Evolutionary conservation across 495 filamentous ascomycete genomes (phyloP), one percentile per base, ranked within the genome.

Genomic region (Daldinia caldariorum): DNA sequence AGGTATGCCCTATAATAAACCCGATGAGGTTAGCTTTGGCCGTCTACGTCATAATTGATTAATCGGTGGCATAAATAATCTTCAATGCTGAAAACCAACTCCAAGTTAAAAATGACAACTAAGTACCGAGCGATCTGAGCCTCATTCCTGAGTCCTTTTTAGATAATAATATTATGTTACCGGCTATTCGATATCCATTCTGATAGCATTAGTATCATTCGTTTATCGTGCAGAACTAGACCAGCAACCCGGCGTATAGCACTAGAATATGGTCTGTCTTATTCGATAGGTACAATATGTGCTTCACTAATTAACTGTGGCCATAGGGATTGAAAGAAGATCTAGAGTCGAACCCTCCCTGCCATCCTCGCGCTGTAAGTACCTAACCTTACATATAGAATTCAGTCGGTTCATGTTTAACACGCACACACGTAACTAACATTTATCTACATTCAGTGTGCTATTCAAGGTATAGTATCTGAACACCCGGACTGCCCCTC

Each of bases 341-440:
- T 77, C 78, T 97, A 26, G 84, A 84, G 56, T 83, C 83, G 57
- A 86, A 94, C 71, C 92, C 92, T 55, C 92, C 94, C 57, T 99
- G 95, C 76, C 92, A 96, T 83, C 88, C 94, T 66, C 86, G 89
- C 64, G 95, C 95, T 64, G 92, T 94, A 83, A 74, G 91, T 91
- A 35, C 13, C 22, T 49, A 66, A n/a, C n/a, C 6, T 7, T 6
- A 38, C 47, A 55, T 51, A 35, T 34, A 12, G 58, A 18, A 2
- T 31, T 10, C 6, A 7, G n/a, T 47, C n/a, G n/a, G 20, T 12
- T 12, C 8, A 18, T 39, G 20, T 32, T 53, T 47, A 9, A 54
- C 1, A 35, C 14, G 47, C 12, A 10, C 34, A 35, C 3, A 45
- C 18, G 34, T 10, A 31, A 45, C 67, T 69, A 56, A 69, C 35